Percentiles rank a stretch among this genome's conserved stretches.
Evolutionary conservation across 1,284 basidiomycete genomes (phyloP).

Genomic region (Puccinia triticina): DNA sequence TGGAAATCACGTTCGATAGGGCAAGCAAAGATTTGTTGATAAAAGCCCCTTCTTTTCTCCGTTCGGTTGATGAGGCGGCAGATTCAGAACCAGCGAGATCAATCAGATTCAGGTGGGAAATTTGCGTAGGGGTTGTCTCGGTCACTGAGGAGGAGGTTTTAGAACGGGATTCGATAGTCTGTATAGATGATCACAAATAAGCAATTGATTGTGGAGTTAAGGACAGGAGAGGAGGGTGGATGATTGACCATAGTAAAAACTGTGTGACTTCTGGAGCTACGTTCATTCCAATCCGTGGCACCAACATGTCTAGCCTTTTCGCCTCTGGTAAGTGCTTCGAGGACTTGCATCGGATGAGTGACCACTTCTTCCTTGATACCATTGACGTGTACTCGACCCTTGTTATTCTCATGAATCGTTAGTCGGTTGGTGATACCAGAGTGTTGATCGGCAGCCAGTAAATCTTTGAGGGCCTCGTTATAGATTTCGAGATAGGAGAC

Average conservation of each 20-base stretch:
- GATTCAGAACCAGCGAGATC: constrained; percentile 97
- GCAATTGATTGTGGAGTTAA: background rate
- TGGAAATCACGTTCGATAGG: constrained; percentile 64
- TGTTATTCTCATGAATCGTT: constrained; percentile 42
- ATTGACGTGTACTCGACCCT: constrained; percentile 63
- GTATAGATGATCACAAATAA: constrained; percentile 8
- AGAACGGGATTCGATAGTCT: constrained; percentile 72
- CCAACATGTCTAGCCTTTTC: constrained; percentile 87
- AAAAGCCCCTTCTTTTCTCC: constrained; percentile 87
- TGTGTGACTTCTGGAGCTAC: constrained; percentile 87
- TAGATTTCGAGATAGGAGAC: constrained; percentile 68
- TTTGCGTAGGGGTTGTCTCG: constrained; percentile 53
- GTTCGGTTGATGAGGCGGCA: constrained; percentile 87
- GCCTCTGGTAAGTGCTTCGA: constrained; percentile 79
- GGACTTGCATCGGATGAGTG: constrained; percentile 81
- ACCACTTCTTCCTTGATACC: constrained; percentile 88
- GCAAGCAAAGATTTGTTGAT: constrained; percentile 68
- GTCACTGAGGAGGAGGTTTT: constrained; percentile 62
- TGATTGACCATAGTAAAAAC: constrained; percentile 78
- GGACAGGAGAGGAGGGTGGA: background rate
- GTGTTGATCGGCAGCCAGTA: constrained; percentile 57
- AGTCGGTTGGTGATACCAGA: constrained; percentile 19
- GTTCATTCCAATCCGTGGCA: constrained; percentile 90
- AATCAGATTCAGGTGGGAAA: constrained; percentile 71
- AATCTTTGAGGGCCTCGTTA: constrained; percentile 66